Evolutionary conservation across 1,139 yeast species (phyloP), one percentile per base, ranked within the genome.

Genomic region (Candida sp.): DNA sequence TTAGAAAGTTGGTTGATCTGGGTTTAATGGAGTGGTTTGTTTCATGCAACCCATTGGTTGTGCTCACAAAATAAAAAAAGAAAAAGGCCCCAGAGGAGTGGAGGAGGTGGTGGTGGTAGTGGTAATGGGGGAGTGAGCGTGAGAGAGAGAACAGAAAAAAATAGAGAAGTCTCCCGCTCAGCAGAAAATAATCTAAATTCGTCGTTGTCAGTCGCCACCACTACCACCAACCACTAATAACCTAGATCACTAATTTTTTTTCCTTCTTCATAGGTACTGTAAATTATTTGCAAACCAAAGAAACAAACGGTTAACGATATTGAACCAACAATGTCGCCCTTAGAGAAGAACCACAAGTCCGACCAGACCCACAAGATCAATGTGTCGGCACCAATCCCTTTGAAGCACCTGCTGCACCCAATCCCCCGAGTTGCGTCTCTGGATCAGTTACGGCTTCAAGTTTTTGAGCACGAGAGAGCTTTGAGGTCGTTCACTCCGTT

Each of bases 401-500:
- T 62, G 31, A 58, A 55, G 34, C 42, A 47, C 32, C 34, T 50
- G 12, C 46, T 32, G 28, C 49, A 25, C 9, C 40, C 46, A 17
- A 39, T 48, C 17, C 55, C 56, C 5, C 50, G 60, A 50, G 54
- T 52, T 3, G 47, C 53, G 17, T 55, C 62, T 23, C 57, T 55
- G 54, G 55, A 49, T 39, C 61, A 58, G 33, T 43, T 56, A 8
- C 40, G 52, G 39, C 48, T 40, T 7, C 54, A 52, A 12, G 26
- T 33, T 17, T 31, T 45, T 40, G 50, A 45, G 30, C 23, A 43
- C 12, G 53, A 47, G 8, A 53, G 47, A 26, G 35, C 49, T 25
- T 55, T 55, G 39, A 51, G 69, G 34, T 60, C 69, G n/a, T 61
- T 68, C 31, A 70, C 76, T 8, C 75, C 75, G 1, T 58, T 59